phyloP scores from a whole-genome alignment of 2,329 filamentous ascomycete genomes.

The Fusarium sp. region DNA sequence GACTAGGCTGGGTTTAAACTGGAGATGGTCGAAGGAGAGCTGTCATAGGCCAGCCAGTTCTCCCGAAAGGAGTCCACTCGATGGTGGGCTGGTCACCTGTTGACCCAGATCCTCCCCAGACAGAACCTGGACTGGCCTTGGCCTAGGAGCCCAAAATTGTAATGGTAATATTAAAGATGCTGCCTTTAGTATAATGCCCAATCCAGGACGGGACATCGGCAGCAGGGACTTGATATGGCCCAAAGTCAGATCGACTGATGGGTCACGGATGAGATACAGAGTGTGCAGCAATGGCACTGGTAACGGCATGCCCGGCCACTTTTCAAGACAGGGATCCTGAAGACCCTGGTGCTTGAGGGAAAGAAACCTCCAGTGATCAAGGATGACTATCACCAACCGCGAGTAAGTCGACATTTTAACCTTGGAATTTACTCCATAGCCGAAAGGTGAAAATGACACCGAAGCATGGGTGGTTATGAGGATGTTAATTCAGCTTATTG shows the following conservation, averaged over 20 bases:
- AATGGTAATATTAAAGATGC: constrained; percentile 40
- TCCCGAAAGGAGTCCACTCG: constrained; percentile 41
- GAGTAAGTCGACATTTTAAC: constrained; percentile 32
- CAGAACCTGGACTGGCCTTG: constrained; percentile 35
- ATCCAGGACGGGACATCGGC: constrained; percentile 24
- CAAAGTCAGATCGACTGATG: constrained; percentile 47
- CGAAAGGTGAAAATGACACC: constrained; percentile 31
- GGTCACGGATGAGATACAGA: constrained; percentile 45
- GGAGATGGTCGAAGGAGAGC: constrained; percentile 34
- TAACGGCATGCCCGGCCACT: constrained; percentile 44
- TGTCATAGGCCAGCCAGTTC: constrained; percentile 39
- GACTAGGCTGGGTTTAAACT: constrained; percentile 37
- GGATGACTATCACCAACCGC: constrained; percentile 32
- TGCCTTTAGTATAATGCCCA: constrained; percentile 32
- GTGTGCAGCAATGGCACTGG: constrained; percentile 23
- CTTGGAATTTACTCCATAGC: constrained; percentile 16
- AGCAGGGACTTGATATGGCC: constrained; percentile 28
- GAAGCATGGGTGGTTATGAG: constrained; percentile 27
- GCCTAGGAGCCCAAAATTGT: constrained; percentile 23
- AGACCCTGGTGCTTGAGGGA: constrained; percentile 32
- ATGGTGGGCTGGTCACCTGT: constrained; percentile 46
- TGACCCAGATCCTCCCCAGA: constrained; percentile 48
- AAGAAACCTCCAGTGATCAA: constrained; percentile 35
- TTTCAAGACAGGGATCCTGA: constrained; percentile 39
- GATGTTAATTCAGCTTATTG: constrained; percentile 37